phyloP scores from a whole-genome alignment of 2,329 filamentous ascomycete species.

The Triangularia setosa region DNA sequence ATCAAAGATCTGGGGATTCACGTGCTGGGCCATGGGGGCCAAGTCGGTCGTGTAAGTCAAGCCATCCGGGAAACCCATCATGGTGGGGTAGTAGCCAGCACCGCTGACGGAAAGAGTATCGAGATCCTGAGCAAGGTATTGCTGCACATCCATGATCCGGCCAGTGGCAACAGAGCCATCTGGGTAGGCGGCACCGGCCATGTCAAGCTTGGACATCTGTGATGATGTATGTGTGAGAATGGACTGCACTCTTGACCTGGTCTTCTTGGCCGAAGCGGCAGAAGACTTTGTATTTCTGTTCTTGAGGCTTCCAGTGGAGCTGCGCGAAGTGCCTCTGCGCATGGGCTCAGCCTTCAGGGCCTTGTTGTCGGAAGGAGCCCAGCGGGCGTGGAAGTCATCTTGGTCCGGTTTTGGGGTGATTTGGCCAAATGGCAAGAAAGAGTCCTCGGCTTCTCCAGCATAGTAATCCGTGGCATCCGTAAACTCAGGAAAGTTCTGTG shows the following conservation, averaged over 20 bases:
- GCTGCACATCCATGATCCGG: constrained; percentile 46
- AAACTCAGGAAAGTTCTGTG: constrained; percentile 57
- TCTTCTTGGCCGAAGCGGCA: constrained; percentile 37
- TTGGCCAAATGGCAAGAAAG: constrained; percentile 51
- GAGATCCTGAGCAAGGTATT: constrained; percentile 49
- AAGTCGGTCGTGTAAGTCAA: constrained; percentile 42
- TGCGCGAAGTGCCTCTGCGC: constrained; percentile 42
- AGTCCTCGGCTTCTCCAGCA: constrained; percentile 53
- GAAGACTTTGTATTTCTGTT: constrained; percentile 41
- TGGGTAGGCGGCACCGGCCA: constrained; percentile 45
- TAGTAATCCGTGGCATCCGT: constrained; percentile 47
- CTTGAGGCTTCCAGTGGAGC: constrained; percentile 44
- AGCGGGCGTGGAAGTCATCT: constrained; percentile 47
- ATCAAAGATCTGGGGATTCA: constrained; percentile 56
- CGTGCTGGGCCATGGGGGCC: constrained; percentile 43
- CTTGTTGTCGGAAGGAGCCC: constrained; percentile 40
- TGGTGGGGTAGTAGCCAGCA: constrained; percentile 41
- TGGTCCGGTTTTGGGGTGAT: constrained; percentile 52
- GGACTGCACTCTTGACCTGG: constrained; percentile 42
- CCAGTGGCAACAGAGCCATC: constrained; percentile 37
- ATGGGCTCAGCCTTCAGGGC: constrained; percentile 41
- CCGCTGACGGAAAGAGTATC: constrained; percentile 42
- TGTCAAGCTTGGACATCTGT: constrained; percentile 49
- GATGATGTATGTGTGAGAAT: constrained; percentile 47
- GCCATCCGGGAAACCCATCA: constrained; percentile 42